These are phyloP conservation scores for Hypomyces rosellus DNA, from an alignment of 2,329 filamentous ascomycete genomes.

Conservation along the genomic window DNA sequence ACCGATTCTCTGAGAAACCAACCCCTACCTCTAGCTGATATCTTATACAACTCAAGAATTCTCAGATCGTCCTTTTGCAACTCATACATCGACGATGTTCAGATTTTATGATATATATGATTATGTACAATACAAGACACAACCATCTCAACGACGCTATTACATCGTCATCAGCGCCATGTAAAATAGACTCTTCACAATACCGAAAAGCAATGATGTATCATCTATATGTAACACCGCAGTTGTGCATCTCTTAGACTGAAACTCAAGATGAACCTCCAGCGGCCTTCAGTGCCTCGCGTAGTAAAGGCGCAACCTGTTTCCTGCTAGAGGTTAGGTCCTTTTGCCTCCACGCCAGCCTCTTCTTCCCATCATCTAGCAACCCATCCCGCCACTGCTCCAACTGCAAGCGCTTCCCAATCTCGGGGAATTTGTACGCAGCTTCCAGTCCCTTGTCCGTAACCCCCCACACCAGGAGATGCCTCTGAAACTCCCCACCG, in stretches of 20 bases:
- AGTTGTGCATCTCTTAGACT: not conserved
- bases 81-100: too few relatives aligned
- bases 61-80: not conserved
- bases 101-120: too few relatives aligned
- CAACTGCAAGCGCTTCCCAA: constrained; percentile 48
- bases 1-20: constrained; percentile 4
- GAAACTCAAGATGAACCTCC: not conserved
- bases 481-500: constrained; percentile 52
- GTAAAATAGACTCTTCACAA: too few relatives aligned
- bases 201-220: too few relatives aligned
- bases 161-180: too few relatives aligned
- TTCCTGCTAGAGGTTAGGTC: constrained; percentile 57
- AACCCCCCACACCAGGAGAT: constrained; percentile 62
- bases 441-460: constrained; percentile 43
- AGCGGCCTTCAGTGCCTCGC: constrained; percentile 43
- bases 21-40: not conserved
- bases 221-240: too few relatives aligned
- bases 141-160: too few relatives aligned
- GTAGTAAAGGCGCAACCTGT: constrained; percentile 61
- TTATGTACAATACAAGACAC: too few relatives aligned
- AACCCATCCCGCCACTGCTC: constrained; percentile 45
- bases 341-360: constrained; percentile 61
- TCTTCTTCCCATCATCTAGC: constrained; percentile 42
- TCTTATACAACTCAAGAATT: not conserved
- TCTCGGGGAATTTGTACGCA: constrained; percentile 47